Evolutionary conservation across 441 rosid species (phyloP), one percentile per base, ranked within the genome.

Genomic region (Gossypium schwendimanii): DNA sequence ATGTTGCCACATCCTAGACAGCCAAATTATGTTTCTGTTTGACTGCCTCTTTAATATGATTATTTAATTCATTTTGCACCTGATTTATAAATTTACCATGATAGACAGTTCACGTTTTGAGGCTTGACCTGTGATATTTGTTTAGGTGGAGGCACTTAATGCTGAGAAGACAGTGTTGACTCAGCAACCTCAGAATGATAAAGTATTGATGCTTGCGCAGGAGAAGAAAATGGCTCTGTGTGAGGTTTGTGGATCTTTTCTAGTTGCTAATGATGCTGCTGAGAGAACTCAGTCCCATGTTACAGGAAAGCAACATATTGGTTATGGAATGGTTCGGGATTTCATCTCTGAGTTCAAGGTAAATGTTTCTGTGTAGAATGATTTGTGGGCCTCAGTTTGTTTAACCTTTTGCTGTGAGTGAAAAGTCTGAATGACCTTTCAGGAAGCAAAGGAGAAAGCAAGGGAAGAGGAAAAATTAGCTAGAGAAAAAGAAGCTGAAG

Each of bases 281-380:
- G 99, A 93, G 81, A 91, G 99, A 81, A 91, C 98, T 70, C 98
- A 93, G 78, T 95, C 99, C 80, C 99, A 95, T 81, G 84, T 95
- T 83, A 77, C 84, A 0, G 99, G 99, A 76, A 95, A 95, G 86
- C 99, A 95, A 78, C 99, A 95, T 81, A 85, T 95, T 70, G 99
- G 99, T 63, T 95, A 90, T 77, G 98, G 98, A 80, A 73, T 95
- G 98, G 99, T 93, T 75, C 90, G 99, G 2, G 98, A 95, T 77
- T 95, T 91, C 77, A 88, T 95, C 41, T 31, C 85, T 9, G 97
- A 91, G 76, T 84, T 82, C 85, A 95, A 91, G 84, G 99, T 95
- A 78, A 55, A 80, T 77, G 39, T 64, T 11, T 20, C 41, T 26
- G 57, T 20, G 10, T 33, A 53, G 49, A 77, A 45, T 63, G 17